Base-by-base conservation (phyloP, 225 moss, liverwort and hornwort species). In the Polytrichum formosum region DNA sequence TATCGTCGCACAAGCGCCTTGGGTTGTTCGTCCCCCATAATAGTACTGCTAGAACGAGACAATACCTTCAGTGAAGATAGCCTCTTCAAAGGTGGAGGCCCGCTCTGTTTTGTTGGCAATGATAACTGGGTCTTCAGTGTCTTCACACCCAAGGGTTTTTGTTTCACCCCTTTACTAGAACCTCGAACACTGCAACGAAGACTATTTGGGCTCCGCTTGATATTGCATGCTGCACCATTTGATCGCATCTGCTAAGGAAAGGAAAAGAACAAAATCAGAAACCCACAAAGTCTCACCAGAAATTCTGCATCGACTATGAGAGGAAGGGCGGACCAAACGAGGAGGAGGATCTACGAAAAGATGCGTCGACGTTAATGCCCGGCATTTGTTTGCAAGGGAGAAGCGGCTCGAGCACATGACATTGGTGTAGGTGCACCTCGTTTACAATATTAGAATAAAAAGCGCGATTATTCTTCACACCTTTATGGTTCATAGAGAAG, bases 181-280 rank as follows among this genome's bases (percentile, higher is more conserved):
- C 78, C 82, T 78, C 82, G 78, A 66, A 82, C 82, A 66, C 78
- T 78, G 82, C 82, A 82, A 75, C 82, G 82, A 75, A 82, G 82
- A 69, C 82, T 82, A 63, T 78, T 82, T 30, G 82, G 82, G 75
- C 82, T 82, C 56, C 82, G 68, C 72, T 82, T 82, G 53, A 82
- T 82, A 62, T 82, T 75, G 61, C 82, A 82, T 61, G 69, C 69
- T 33, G 81, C 77, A 64, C 71, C 73, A 58, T 70, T 77, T 65
- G 67, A 71, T 74, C 68, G 77, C 74, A 82, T 74, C 81, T 82
- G 64, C 26, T 18, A 65, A 68, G 2, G 18, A 8, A 58, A 46
- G 46, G 13, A 46, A 46, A 46, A 46, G 46, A 46, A 46, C 13
- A 46, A 3, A 10, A 16, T 46, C 46, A 46, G 46, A 46, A 46